Conservation (phyloP, 768 basidiomycete species). For the Pilatotrama ljubarskyi region DNA sequence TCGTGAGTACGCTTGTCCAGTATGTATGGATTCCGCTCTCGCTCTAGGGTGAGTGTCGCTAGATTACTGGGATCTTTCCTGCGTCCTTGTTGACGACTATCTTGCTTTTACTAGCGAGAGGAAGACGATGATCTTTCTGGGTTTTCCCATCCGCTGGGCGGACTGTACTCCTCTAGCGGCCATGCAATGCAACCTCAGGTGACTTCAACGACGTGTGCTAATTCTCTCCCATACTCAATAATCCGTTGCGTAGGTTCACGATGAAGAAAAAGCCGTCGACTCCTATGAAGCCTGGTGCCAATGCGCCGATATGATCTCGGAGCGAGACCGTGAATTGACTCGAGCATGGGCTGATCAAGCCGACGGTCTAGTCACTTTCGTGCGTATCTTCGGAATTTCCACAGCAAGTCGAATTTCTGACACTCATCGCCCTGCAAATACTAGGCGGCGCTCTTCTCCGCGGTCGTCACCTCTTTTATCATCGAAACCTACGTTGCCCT, state of each 20-base stretch:
- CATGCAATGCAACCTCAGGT: no score
- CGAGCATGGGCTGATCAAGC: slow-evolving; percentile 11
- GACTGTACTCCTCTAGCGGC: no score
- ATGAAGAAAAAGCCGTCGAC: not conserved
- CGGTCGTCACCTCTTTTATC: slow-evolving; percentile 7
- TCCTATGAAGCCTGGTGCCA: not conserved
- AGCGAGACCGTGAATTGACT: not conserved
- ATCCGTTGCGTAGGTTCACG: not conserved
- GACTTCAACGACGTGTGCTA: no score
- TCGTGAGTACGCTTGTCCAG: no score
- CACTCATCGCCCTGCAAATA: not conserved
- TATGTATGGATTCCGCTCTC: no score
- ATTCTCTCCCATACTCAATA: no score
- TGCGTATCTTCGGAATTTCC: not conserved
- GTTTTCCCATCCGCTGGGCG: no score
- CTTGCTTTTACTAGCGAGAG: no score
- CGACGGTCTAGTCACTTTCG: slow-evolving; percentile 13
- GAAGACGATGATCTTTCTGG: no score
- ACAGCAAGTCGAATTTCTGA: not conserved
- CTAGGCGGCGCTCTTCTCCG: slow-evolving; percentile 5
- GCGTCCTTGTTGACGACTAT: no score
- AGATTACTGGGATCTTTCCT: no score
- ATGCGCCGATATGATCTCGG: not conserved
- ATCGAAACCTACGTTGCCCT: not conserved
- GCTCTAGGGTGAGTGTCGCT: no score